Evolutionary conservation across 768 basidiomycete genomes (phyloP), one percentile per base, ranked within the genome.

Genomic region (Russula sp.): DNA sequence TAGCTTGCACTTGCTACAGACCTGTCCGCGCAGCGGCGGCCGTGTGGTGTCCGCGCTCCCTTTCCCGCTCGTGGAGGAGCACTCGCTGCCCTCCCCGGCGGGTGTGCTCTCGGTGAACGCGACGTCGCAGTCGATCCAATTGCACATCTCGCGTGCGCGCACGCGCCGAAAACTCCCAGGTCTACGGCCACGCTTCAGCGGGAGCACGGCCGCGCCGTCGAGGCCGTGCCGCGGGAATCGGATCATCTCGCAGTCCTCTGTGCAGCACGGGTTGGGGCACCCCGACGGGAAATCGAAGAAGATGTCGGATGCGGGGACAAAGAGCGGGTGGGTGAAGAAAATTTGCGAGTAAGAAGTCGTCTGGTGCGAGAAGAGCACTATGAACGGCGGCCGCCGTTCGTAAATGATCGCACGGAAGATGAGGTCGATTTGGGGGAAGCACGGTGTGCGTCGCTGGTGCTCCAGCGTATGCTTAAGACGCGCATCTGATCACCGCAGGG

Each of bases 281-380:
- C 88, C 88, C 10, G 84, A 88, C 6, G 88, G 88, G 69, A 88
- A 88, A 71, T 89, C 87, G 71, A 82, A 84, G 73, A 87, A 90
- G 39, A 89, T 81, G 49, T 87, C 85, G 68, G 83, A 79, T 20
- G 86, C 79, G 31, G 88, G 88, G 56, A 90, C 87, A 70, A 83
- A 89, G 35, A 81, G 77, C 22, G 79, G 78, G 70, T 88, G 81
- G 1, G 88, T 88, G 78, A 90, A 90, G 72, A 90, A 81, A 65
- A 90, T 88, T 74, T 89, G 88, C 39, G 88, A 89, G 68, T 88
- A 90, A 16, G 88, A 89, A 10, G 86, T 87, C 34, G 86, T 86
- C 71, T 89, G 87, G 70, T 87, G 87, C 32, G 88, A 90, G 73
- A 90, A 89, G 65, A 90, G 79, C 51, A 90, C 80, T 68, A 90